Evolutionary conservation across 2,329 filamentous ascomycete genomes (phyloP), one percentile per base, ranked within the genome.

Genomic region (Xylariaceae sp.): DNA sequence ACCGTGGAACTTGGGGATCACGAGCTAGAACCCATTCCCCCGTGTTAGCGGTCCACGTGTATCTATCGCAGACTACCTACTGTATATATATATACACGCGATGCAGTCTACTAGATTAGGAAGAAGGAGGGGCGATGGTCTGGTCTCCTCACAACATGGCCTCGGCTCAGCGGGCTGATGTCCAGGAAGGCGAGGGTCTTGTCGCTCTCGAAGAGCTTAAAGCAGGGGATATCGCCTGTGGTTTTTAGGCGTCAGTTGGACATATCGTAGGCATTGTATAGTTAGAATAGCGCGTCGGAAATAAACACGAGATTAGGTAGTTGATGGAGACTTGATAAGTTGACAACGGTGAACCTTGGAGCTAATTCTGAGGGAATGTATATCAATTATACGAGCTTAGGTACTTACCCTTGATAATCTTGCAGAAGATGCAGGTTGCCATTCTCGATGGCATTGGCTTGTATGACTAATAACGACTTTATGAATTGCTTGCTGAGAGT

Each of bases 181-280:
- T 99, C 95, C 64, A 99, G 89, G 75, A 99, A 99, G 9, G 95
- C 95, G 60, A 96, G 82, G 44, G 93, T 90, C 79, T 93, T 96
- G 40, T 96, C 90, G 68, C 85, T 95, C 78, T 99, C 95, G 72
- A 91, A 93, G 76, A 99, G 87, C 84, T 97, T 99, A 81, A 98
- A 89, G 67, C 87, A 93, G 47, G 95, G 95, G 74, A 99, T 97
- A 60, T 98, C 93, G 64, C 93, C 93, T 97, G 67, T 57, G 41
- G 26, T 14, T 16, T 44, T 18, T 43, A 32, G 23, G 10, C 46
- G 41, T 63, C 56, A 64, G 55, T 66, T 45, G 48, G 5, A 14
- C 3, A 10, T 40, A 18, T 42, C 51, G 48, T 42, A 23, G 16
- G 44, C 6, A n/a, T 50, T 16, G 44, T 7, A 40, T 44, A 14